Base-by-base conservation (phyloP, 176 grass and related monocot species). In the Eleusine coracana region DNA sequence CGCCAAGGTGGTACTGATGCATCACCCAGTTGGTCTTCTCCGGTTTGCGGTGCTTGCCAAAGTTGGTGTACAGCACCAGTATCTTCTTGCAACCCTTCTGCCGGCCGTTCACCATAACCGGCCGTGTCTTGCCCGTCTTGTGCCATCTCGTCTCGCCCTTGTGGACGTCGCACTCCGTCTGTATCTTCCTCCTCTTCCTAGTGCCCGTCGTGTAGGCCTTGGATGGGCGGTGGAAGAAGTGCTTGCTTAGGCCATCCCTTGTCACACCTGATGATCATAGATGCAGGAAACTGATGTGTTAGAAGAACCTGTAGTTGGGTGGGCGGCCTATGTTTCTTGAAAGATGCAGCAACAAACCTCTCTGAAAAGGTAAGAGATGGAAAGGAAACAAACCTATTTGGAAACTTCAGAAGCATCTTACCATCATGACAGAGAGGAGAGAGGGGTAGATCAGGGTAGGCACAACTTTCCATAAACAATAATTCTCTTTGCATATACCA, bases 1-100 rank as follows among this genome's bases (percentile, higher is more conserved):
- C 93, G 15, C 97, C 97, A 8, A 99, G 89, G 80, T 99, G 97
- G 86, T 99, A 99, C 82, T 99, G 97, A 68, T 99, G 97, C 97
- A 96, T 99, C 73, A 99, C 97, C 97, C 97, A 99, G 85, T 99
- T 99, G 16, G 97, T 99, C 74, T 99, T 99, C 83, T 99, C 97
- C 2, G 97, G 97, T 79, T 99, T 99, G 67, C 91, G 77, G 70
- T 94, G 91, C 87, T 99, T 99, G 31, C 97, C 93, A 67, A 95
- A 99, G 83, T 96, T 99, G 83, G 97, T 99, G 88, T 99, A 99
- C 27, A 99, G 84, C 61, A 99, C 97, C 37, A 99, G 81, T 72
- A 99, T 99, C 88, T 99, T 99, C 85, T 99, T 99, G 93, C 92
- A 99, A 60, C 97, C 97, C 80, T 92, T 96, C 81, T 95, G 93